A percentile compares a stretch with the other conserved stretches of the same genome.
phyloP scores from a whole-genome alignment of 805 yeast genomes.

The Sugiyamaella boreocaroliniensis region DNA sequence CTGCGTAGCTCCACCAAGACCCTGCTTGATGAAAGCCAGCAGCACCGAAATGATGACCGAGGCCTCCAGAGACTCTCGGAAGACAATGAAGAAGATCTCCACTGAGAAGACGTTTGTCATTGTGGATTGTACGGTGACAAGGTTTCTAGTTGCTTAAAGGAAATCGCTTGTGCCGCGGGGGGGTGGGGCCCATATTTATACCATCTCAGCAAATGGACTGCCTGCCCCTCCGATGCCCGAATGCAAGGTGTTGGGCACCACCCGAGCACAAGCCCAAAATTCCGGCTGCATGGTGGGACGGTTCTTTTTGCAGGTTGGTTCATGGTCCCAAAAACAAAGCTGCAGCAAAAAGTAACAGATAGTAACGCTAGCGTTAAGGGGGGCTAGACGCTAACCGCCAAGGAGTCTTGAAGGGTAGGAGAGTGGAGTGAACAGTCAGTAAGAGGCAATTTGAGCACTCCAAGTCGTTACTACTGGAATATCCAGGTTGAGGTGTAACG shows the following conservation, averaged over 20 bases:
- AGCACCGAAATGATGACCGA: slow-evolving; percentile 84
- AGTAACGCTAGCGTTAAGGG: too few species aligned
- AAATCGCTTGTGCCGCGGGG: neutral
- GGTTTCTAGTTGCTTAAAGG: too few species aligned
- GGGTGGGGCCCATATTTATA: neutral
- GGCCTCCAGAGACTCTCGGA: slow-evolving; percentile 93
- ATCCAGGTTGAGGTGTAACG: too few species aligned
- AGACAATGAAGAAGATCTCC: slow-evolving; percentile 76
- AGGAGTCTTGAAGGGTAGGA: neutral
- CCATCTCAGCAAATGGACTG: neutral
- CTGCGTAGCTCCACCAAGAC: slow-evolving; percentile 49
- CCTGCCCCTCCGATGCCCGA: too few species aligned
- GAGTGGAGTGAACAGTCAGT: too few species aligned
- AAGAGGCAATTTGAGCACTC: too few species aligned
- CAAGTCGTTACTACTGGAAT: too few species aligned
- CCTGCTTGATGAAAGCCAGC: slow-evolving; percentile 85
- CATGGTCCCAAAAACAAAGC: neutral
- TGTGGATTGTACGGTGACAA: neutral
- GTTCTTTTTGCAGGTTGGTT: neutral
- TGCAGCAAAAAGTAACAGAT: neutral
- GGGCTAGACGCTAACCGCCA: too few species aligned
- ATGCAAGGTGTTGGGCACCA: too few species aligned
- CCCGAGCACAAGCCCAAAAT: too few species aligned
- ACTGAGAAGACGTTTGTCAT: slow-evolving; percentile 48
- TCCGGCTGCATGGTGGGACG: neutral